Percentiles rank a stretch among this genome's conserved stretches.
Evolutionary conservation across 148 eudicot genomes (phyloP).

Genomic region (Bassia scoparia): DNA sequence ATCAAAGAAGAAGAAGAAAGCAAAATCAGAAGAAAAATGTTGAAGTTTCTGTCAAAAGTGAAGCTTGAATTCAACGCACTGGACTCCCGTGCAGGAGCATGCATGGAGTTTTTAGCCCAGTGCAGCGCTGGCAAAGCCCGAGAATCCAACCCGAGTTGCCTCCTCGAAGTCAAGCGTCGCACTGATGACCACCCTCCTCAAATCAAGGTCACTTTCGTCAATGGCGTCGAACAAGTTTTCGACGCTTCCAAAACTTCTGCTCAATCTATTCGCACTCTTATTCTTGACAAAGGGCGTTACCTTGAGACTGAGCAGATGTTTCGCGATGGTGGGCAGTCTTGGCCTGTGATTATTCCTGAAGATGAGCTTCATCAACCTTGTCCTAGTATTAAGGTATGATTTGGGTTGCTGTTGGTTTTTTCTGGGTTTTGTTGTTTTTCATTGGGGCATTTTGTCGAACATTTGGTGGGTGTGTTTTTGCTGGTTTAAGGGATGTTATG

Average conservation of each 20-base stretch:
- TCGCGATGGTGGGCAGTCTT: slow-evolving; percentile 79
- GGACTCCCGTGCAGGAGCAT: slow-evolving; percentile 65
- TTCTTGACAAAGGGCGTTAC: slow-evolving; percentile 67
- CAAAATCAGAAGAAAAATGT: slow-evolving; percentile 30
- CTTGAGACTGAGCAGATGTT: slow-evolving; percentile 96
- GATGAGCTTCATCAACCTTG: slow-evolving; percentile 49
- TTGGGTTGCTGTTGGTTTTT: background rate
- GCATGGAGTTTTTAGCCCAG: slow-evolving; percentile 80
- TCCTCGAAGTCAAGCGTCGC: slow-evolving; percentile 67
- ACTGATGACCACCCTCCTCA: slow-evolving; percentile 75
- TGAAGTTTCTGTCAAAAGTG: slow-evolving; percentile 88
- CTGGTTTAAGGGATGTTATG: background rate
- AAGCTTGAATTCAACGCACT: slow-evolving; percentile 83
- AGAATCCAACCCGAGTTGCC: slow-evolving; percentile 77
- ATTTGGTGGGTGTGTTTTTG: slow-evolving; percentile 10
- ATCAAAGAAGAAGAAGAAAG: background rate
- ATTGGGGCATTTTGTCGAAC: slow-evolving; percentile 34
- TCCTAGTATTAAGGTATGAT: slow-evolving; percentile 65
- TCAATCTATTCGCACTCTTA: slow-evolving; percentile 62
- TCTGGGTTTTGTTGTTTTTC: background rate
- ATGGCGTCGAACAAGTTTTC: slow-evolving; percentile 72
- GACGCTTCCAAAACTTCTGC: slow-evolving; percentile 78
- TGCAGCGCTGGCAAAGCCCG: slow-evolving; percentile 77
- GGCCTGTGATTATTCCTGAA: slow-evolving; percentile 81
- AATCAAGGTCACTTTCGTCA: slow-evolving; percentile 82